A percentile compares a stretch with the other conserved stretches of the same genome.
phyloP scores from a whole-genome alignment of 208 protist genomes.

The Zelonia costaricensis region DNA sequence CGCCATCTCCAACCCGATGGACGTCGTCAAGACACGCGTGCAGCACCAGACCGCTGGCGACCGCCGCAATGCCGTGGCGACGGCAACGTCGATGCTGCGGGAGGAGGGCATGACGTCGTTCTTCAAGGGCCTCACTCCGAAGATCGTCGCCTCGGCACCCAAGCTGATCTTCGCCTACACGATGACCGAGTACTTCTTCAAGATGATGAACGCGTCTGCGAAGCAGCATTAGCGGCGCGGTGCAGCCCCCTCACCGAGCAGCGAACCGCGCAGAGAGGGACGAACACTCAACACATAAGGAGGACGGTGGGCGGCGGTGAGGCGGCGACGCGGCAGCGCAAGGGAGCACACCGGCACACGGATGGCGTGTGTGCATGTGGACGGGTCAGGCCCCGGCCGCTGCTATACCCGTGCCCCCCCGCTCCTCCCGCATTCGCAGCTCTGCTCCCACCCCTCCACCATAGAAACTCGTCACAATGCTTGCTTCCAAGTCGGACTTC shows the following conservation, averaged over 20 bases:
- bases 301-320: too few species aligned
- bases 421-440: too few species aligned
- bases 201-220: conserved; percentile 53
- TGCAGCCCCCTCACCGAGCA: background rate
- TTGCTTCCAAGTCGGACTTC: too few species aligned
- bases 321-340: too few species aligned
- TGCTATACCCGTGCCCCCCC: too few species aligned
- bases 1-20: conserved; percentile 90
- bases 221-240: background rate
- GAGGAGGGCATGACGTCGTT: conserved; percentile 83
- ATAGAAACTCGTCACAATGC: too few species aligned
- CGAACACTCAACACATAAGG: too few species aligned
- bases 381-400: too few species aligned
- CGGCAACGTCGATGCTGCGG: conserved; percentile 54
- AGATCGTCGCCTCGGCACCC: conserved; percentile 78
- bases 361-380: too few species aligned
- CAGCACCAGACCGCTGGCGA: conserved; percentile 67
- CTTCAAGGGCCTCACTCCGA: conserved; percentile 90
- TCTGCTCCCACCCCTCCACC: too few species aligned
- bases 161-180: conserved; percentile 90
- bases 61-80: conserved; percentile 45
- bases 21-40: conserved; percentile 94
- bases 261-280: background rate
- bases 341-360: too few species aligned
- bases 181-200: conserved; percentile 82